Base-by-base conservation (phyloP, 805 yeast species). In the Myxozyma melibiosi region DNA sequence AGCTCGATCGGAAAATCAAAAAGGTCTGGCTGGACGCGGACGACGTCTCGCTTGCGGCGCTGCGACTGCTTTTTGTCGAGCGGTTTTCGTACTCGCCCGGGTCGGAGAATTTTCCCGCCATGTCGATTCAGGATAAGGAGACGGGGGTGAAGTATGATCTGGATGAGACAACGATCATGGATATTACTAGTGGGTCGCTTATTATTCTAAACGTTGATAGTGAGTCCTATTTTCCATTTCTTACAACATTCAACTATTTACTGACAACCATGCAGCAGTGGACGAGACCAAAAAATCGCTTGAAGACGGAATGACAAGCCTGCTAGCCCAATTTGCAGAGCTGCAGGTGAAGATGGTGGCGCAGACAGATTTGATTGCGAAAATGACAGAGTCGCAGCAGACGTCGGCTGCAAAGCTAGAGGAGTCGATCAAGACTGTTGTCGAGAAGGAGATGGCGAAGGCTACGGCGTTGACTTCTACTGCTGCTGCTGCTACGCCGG, bases 51-150 rank as follows among this genome's bases (percentile, higher is more conserved):
- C 67, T 79, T 45, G 79, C 84, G 2, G 76, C 84, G 2, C 66
- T 87, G 34, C 78, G 94, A 43, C 76, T 90, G 1, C 73, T 88
- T 24, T 92, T 92, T 67, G 88, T 91, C 4, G 96, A 92, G 66
- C 88, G 84, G 65, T 91, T 90, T 73, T 89, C 92, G 1, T 90
- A 86, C 69, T 80, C 92, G 0, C 94, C 96, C 0, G 85, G 86
- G 0, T 71, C 81, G 0, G 80, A 82, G 11, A 72, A 81, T 1
- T 89, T 90, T 63, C 97, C 98, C 0, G 87, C 85, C 11, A 80
- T 94, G 27, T 86, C 87, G 65, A 77, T 90, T 4, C 83, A 79
- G 58, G 95, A 88, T 58, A 78, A 80, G 0, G 69, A 73, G 1
- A 76, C 79, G 31, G 80, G 80, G 0, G 78, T 90, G 1, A 78